phyloP scores from a whole-genome alignment of 495 filamentous ascomycete species.

The Massariosphaeria phaeospora region DNA sequence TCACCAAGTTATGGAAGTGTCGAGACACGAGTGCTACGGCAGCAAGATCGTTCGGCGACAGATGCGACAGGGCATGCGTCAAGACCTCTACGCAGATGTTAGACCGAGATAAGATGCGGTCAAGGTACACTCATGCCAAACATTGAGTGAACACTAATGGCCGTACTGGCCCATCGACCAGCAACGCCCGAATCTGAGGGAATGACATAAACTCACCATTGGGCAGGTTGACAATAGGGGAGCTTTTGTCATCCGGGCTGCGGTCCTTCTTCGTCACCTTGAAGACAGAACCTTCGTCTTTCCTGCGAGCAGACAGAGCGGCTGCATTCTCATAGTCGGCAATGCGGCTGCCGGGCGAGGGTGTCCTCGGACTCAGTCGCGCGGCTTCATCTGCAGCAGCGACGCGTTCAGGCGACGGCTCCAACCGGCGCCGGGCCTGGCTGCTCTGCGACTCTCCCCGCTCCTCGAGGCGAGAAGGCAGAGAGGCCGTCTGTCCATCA shows the following conservation, averaged over 20 bases:
- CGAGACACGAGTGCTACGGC: conserved; percentile 76
- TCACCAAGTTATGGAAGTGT: conserved; percentile 76
- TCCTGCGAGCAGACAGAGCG: conserved; percentile 44
- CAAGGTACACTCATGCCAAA: too few species aligned
- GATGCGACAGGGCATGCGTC: conserved; percentile 85
- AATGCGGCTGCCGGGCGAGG: conserved; percentile 56
- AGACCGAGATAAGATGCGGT: not conserved
- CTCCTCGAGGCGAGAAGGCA: conserved; percentile 21
- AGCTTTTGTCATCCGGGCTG: conserved; percentile 44
- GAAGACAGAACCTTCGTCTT: conserved; percentile 51
- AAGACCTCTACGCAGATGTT: conserved; percentile 62
- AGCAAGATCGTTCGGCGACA: conserved; percentile 72
- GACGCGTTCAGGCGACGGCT: conserved; percentile 17
- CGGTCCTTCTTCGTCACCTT: conserved; percentile 56
- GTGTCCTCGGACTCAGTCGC: conserved; percentile 38
- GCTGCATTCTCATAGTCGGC: conserved; percentile 67
- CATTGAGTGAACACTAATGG: too few species aligned
- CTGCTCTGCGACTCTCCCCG: conserved; percentile 9
- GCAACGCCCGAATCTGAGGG: too few species aligned
- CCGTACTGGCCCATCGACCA: too few species aligned
- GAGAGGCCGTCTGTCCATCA: conserved; percentile 37
- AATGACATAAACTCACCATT: conserved; percentile 59
- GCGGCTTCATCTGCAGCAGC: conserved; percentile 25
- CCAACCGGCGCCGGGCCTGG: not conserved
- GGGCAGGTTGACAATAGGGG: conserved; percentile 60